Conservation (phyloP, 2,329 filamentous ascomycete species). For the Ascochyta fabae region DNA sequence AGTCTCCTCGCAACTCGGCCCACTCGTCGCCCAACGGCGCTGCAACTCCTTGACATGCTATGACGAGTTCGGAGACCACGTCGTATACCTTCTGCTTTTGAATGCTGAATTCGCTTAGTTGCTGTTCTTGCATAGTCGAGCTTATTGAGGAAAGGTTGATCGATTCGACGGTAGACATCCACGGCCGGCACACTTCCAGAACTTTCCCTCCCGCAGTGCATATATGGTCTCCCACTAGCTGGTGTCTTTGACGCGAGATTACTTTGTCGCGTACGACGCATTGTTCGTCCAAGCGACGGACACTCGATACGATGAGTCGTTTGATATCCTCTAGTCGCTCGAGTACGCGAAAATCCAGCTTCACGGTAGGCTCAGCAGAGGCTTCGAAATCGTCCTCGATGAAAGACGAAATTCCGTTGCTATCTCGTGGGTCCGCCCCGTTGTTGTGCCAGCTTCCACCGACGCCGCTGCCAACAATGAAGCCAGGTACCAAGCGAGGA, state of each 20-base stretch:
- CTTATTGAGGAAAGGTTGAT: constrained; percentile 84
- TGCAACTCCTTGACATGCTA: constrained; percentile 89
- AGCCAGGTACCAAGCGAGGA: constrained; percentile 89
- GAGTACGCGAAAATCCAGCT: constrained; percentile 77
- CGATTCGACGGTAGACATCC: constrained; percentile 88
- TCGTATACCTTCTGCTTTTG: constrained; percentile 96
- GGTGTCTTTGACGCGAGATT: constrained; percentile 78
- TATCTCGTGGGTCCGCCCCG: constrained; percentile 68
- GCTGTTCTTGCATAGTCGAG: constrained; percentile 80
- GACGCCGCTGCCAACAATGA: constrained; percentile 81
- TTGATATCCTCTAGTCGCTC: constrained; percentile 87
- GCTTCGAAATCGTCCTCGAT: constrained; percentile 85
- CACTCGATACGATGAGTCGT: constrained; percentile 81
- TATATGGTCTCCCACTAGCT: constrained; percentile 79
- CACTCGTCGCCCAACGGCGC: constrained; percentile 93
- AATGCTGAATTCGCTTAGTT: constrained; percentile 82
- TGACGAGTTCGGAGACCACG: constrained; percentile 84
- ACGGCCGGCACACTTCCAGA: constrained; percentile 86
- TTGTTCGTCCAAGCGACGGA: constrained; percentile 86
- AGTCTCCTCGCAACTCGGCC: constrained; percentile 89
- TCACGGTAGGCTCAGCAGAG: constrained; percentile 71
- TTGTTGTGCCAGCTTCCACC: constrained; percentile 88
- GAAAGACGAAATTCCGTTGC: constrained; percentile 70
- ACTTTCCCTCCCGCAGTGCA: constrained; percentile 80
- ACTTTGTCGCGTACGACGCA: constrained; percentile 80